Evolutionary conservation across 2,329 filamentous ascomycete genomes (phyloP), one percentile per base, ranked within the genome.

Genomic region (Biscogniauxia sp.): DNA sequence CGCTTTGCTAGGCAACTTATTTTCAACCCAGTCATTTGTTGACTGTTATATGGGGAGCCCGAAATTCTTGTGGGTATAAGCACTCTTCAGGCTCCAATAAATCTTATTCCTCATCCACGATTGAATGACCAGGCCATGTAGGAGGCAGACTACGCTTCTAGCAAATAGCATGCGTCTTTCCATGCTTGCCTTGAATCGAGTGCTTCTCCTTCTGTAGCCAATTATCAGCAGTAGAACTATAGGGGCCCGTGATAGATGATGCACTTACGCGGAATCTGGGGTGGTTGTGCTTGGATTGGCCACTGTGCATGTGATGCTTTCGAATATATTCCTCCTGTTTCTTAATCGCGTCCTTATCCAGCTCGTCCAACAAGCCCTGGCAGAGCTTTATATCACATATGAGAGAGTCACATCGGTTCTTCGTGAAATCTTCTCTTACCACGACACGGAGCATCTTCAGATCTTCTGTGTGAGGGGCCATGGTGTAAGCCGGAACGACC

Each of bases 401-500:
- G 37, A 98, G 80, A 9, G 85, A 81, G 72, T 98, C 93, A 72
- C 92, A 96, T 49, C 93, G 84, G 67, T 83, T 87, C 75, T 90
- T 88, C 53, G 87, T 91, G 69, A 98, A 97, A 77, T 97, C 94
- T 77, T 97, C 94, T 55, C 94, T 87, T 4, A 97, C 91, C 0
- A 98, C 94, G 4, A 97, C 87, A 45, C 94, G 88, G 80, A 97
- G 87, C 84, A 98, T 89, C 83, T 97, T 96, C 72, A 97, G 82
- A 65, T 87, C 81, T 59, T 91, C 82, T 19, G 91, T 93, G 73
- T 96, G 84, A 19, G 93, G 93, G 0, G 94, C 94, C 94, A 97
- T 97, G 49, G 93, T 98, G 78, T 98, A 98, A 0, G 94, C 94
- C 0, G 94, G 94, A 0, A 97, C 91, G 28, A 97, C 90, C 94